Percentiles rank a stretch among this genome's conserved stretches.
Conservation (phyloP, 805 yeast species). For the Yarrowia sp. region DNA sequence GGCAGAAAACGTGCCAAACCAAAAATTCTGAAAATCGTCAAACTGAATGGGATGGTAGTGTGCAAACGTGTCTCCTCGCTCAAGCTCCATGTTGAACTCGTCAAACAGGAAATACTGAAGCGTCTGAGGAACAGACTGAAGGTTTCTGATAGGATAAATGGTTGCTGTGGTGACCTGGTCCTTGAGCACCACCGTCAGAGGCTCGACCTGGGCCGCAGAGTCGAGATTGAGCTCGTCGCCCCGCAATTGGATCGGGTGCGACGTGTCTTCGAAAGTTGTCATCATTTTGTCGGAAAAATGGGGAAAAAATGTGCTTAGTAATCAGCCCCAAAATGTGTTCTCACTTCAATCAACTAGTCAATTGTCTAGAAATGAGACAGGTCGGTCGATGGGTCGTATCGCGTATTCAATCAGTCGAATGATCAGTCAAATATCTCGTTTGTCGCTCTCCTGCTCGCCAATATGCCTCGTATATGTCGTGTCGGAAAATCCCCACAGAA, state of each 20-base stretch:
- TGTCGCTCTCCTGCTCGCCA: no score
- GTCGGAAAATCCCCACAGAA: no score
- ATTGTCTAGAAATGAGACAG: no score
- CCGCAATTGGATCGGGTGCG: constrained; percentile 13
- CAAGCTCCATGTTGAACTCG: constrained; percentile 90
- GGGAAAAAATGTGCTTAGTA: not conserved
- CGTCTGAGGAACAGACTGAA: constrained; percentile 70
- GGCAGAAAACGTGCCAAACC: constrained; percentile 89
- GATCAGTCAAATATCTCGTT: not conserved
- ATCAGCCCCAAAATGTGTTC: not conserved
- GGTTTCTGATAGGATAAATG: constrained; percentile 73
- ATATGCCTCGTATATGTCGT: not conserved
- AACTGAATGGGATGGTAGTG: constrained; percentile 74
- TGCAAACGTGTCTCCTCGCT: constrained; percentile 82
- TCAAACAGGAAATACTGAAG: constrained; percentile 78
- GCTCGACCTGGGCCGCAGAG: constrained; percentile 40
- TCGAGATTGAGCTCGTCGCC: constrained; percentile 14
- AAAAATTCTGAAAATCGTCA: constrained; percentile 73
- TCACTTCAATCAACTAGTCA: no score
- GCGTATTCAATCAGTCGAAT: no score
- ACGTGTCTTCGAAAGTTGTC: constrained; percentile 8
- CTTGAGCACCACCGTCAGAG: constrained; percentile 73
- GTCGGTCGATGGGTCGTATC: no score
- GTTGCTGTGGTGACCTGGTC: constrained; percentile 94
- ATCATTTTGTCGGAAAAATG: not conserved